phyloP scores from a whole-genome alignment of 2,329 filamentous ascomycete genomes.

The Dendryphion nanum region DNA sequence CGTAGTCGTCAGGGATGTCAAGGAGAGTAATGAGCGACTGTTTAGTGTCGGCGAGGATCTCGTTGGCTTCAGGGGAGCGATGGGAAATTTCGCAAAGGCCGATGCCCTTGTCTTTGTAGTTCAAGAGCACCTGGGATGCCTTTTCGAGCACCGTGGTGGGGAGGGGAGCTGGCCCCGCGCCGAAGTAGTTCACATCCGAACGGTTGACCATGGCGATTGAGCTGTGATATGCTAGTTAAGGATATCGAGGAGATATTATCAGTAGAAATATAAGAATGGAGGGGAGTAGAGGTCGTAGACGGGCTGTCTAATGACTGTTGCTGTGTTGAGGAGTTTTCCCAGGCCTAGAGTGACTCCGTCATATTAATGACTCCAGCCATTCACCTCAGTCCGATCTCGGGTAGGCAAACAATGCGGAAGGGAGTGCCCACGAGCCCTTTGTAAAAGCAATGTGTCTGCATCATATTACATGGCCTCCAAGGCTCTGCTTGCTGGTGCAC shows the following conservation, averaged over 20 bases:
- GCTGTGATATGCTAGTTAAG: too few relatives aligned
- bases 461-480: too few relatives aligned
- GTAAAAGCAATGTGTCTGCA: too few relatives aligned
- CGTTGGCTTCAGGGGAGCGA: slow-evolving; percentile 73
- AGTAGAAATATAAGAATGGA: too few relatives aligned
- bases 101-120: slow-evolving; percentile 78
- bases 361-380: slow-evolving; percentile 27
- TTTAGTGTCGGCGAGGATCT: slow-evolving; percentile 78
- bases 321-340: too few relatives aligned
- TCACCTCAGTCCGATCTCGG: slow-evolving; percentile 22
- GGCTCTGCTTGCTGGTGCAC: too few relatives aligned
- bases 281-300: too few relatives aligned
- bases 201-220: slow-evolving; percentile 63
- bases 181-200: slow-evolving; percentile 79
- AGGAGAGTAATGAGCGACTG: slow-evolving; percentile 70
- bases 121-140: slow-evolving; percentile 73
- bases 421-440: too few relatives aligned
- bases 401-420: too few relatives aligned
- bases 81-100: slow-evolving; percentile 90
- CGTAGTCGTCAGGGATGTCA: slow-evolving; percentile 82
- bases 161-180: slow-evolving; percentile 83
- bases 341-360: slow-evolving; percentile 12
- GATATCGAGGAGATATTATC: too few relatives aligned
- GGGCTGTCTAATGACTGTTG: too few relatives aligned
- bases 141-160: slow-evolving; percentile 77